Conservation (phyloP, 441 rosid species). For the Mallotus repandus region DNA sequence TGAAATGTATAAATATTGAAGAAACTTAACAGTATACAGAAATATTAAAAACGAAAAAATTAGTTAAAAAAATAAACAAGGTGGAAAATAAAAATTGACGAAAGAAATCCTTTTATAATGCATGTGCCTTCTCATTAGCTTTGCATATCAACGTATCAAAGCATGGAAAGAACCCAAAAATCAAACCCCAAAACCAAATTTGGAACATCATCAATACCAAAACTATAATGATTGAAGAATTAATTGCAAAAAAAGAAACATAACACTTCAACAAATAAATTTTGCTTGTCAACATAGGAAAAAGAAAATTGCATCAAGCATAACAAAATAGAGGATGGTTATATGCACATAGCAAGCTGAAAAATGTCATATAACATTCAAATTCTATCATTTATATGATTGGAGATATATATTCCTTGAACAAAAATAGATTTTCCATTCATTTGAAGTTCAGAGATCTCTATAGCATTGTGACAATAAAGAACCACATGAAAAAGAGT, state of each 20-base stretch:
- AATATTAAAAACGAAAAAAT: not conserved
- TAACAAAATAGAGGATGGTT: not conserved
- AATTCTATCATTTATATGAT: not conserved
- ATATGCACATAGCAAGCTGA: not conserved
- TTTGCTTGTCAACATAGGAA: not conserved
- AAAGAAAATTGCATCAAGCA: slow-evolving; percentile 5
- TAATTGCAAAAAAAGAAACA: not conserved
- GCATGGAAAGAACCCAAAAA: not conserved
- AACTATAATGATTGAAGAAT: not conserved
- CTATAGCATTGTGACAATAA: slow-evolving; percentile 1
- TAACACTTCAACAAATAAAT: not conserved
- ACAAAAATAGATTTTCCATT: not conserved
- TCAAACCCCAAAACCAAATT: not conserved
- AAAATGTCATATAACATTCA: not conserved
- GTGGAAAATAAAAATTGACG: not conserved
- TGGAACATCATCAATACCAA: not conserved
- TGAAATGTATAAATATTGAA: not conserved
- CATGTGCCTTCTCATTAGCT: not conserved
- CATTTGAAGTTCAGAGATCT: not conserved
- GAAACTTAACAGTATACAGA: not conserved
- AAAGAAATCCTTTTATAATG: not conserved
- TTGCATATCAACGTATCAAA: no score
- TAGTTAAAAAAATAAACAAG: not conserved
- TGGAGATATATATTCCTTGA: not conserved
- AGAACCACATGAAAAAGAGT: not conserved